Evolutionary conservation across 2,329 filamentous ascomycete genomes (phyloP).

Genomic region (Amauroascus verrucosus): DNA sequence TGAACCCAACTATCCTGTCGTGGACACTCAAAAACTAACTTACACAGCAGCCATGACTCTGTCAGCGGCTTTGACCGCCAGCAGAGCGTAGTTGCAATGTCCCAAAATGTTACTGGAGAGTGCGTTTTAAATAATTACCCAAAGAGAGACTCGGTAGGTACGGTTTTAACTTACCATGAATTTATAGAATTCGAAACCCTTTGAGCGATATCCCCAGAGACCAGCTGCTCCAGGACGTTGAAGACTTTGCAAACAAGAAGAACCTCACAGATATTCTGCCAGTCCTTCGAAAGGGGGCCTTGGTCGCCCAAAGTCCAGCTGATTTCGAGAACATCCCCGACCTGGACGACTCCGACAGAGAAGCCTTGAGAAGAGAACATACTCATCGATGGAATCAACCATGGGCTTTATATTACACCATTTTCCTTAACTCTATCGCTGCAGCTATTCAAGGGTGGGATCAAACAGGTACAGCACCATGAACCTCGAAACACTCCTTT

Average conservation of each 20-base stretch:
- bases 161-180: not conserved
- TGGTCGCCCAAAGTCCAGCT: conserved; percentile 61
- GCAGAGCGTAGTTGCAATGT: conserved; percentile 22
- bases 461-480: conserved; percentile 31
- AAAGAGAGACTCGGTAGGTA: not conserved
- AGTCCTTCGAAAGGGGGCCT: conserved; percentile 43
- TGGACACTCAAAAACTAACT: not conserved
- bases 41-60: conserved; percentile 8
- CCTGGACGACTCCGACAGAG: conserved; percentile 44
- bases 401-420: conserved; percentile 40
- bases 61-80: conserved; percentile 14
- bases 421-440: conserved; percentile 43
- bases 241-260: conserved; percentile 44
- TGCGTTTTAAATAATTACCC: conserved; percentile 16
- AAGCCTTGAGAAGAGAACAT: conserved; percentile 35
- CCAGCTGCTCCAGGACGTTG: conserved; percentile 25
- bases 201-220: conserved; percentile 25
- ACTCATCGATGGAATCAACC: conserved; percentile 41
- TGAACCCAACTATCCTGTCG: not conserved
- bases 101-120: conserved; percentile 28
- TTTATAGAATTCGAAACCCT: conserved; percentile 29
- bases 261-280: conserved; percentile 48
- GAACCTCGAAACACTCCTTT: not conserved
- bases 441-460: conserved; percentile 48
- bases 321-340: conserved; percentile 53